Evolutionary conservation across 2,329 filamentous ascomycete species (phyloP), one percentile per base, ranked within the genome.

Genomic region (Talaromyces pinophilus): DNA sequence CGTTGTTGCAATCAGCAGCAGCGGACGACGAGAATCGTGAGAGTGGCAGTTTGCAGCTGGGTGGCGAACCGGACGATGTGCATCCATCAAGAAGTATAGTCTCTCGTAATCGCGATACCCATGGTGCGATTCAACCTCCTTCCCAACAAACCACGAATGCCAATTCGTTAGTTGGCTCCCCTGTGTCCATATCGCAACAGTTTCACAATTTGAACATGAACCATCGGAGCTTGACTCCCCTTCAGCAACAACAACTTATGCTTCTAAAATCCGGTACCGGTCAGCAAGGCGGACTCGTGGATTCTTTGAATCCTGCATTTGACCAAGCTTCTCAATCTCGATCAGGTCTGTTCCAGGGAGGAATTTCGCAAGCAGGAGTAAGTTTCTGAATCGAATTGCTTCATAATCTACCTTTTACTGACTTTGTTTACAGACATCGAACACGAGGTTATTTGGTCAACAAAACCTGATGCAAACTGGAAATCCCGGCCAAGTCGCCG

Each of bases 31-130:
- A 92, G 66, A 90, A 90, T 65, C 87, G 88, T 1, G 93, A 95
- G 77, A 91, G 91, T 70, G 92, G 91, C 15, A 98, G 94, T 75
- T 83, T 95, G 66, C 93, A 96, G 67, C 84, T 98, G 19, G 94
- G 94, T 66, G 94, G 94, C 52, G 94, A 98, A 76, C 94, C 94
- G 0, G 94, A 98, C 75, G 92, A 96, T 70, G 85, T 86, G 68
- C 89, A 92, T 25, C 79, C 75, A 5, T 72, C 76, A 0, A 73
- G 78, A 63, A 75, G 73, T 66, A 69, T 55, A 35, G 74, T 78
- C 19, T 82, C 83, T 19, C 85, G 87, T 60, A 79, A 79, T 46
- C 81, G 85, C 71, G 85, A 88, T 68, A 86, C 88, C 60, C 87
- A 88, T 67, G 83, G 86, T 67, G 87, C 87, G 13, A 88, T 92